Percentiles rank a stretch among this genome's conserved stretches.
Conservation (phyloP, 306 rosid species). For the Lathyrus aphaca region DNA sequence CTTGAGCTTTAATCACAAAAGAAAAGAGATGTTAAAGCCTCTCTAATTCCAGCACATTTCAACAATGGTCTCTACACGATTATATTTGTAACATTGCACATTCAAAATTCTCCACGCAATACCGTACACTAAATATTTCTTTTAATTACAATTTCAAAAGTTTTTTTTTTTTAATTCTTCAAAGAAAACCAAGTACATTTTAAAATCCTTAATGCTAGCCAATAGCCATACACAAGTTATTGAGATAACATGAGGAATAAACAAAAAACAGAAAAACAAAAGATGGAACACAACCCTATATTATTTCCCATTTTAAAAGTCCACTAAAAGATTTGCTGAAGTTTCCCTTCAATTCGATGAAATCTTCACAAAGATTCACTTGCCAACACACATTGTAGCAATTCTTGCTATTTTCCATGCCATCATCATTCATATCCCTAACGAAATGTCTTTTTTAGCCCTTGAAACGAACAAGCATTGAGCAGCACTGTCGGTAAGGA, state of each 20-base stretch:
- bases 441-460: constrained; percentile 15
- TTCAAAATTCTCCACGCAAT: too few species aligned
- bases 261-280: neutral
- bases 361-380: constrained; percentile 38
- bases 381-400: neutral
- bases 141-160: too few species aligned
- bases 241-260: neutral
- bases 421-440: neutral
- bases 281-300: constrained; percentile 23
- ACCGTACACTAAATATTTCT: too few species aligned
- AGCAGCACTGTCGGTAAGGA: constrained; percentile 46
- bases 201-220: neutral
- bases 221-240: neutral
- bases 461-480: neutral
- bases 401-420: constrained; percentile 7
- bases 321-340: constrained; percentile 21
- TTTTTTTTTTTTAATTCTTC: neutral
- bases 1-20: too few species aligned
- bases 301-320: constrained; percentile 14
- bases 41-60: too few species aligned
- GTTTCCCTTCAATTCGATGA: constrained; percentile 34
- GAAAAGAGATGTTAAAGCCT: too few species aligned
- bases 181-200: neutral
- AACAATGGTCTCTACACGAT: too few species aligned
- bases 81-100: too few species aligned